Percentiles rank a stretch among this genome's conserved stretches.
These are phyloP conservation scores for Anethum foeniculum DNA, from an alignment of 140 eudicot species.

Conservation along the genomic window DNA sequence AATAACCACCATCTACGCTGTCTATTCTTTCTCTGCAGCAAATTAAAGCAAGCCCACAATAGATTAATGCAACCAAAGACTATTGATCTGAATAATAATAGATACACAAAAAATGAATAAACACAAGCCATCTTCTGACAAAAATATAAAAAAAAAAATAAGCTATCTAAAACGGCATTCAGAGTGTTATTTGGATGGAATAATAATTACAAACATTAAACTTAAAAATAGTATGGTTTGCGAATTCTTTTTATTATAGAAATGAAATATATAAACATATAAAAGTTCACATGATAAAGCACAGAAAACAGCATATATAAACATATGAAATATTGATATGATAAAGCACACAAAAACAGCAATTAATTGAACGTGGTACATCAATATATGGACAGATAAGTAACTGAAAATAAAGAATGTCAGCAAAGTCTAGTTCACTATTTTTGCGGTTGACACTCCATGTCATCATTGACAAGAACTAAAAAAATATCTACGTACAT, in stretches of 20 bases:
- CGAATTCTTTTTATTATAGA: neutral
- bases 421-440: neutral
- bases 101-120: neutral
- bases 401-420: neutral
- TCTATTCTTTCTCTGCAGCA: slow-evolving; percentile 25
- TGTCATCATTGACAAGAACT: neutral
- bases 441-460: neutral
- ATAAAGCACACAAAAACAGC: neutral
- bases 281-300: neutral
- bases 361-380: neutral
- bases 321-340: too few species aligned
- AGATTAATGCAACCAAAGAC: neutral
- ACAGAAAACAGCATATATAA: neutral
- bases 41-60: neutral
- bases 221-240: neutral
- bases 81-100: neutral
- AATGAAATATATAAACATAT: neutral
- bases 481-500: neutral
- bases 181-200: neutral
- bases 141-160: neutral
- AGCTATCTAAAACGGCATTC: neutral
- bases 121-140: neutral
- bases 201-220: neutral
- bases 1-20: slow-evolving; percentile 34
- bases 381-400: neutral